A percentile compares a stretch with the other conserved stretches of the same genome.
Evolutionary conservation across 108 stramenopile species (phyloP).

Genomic region (Pseudonitzschia delicatissima): DNA sequence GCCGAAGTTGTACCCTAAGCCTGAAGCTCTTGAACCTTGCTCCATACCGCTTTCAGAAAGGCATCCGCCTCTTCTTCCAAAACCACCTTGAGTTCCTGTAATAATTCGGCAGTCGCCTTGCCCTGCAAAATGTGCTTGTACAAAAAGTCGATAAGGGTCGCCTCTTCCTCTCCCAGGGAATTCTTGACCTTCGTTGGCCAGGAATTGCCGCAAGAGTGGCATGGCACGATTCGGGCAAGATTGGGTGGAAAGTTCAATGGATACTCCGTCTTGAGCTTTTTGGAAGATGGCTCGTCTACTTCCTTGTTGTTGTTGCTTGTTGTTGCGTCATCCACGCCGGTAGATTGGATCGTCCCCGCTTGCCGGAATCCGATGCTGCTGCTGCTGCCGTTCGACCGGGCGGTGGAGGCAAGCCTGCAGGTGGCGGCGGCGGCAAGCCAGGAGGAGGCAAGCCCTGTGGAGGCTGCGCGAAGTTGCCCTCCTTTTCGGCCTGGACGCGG

Average conservation of each 20-base stretch:
- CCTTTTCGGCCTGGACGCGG: constrained; percentile 36
- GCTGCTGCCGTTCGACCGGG: constrained; percentile 18
- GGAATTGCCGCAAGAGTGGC: neutral
- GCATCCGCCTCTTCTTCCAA: constrained; percentile 78
- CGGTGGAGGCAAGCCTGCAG: constrained; percentile 11
- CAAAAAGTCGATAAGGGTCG: constrained; percentile 71
- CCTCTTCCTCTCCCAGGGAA: constrained; percentile 70
- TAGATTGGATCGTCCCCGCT: constrained; percentile 73
- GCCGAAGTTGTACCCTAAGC: neutral
- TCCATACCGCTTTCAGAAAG: constrained; percentile 62
- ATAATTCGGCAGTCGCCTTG: constrained; percentile 42
- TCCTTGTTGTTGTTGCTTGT: constrained; percentile 4
- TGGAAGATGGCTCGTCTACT: constrained; percentile 22
- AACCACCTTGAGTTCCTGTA: constrained; percentile 76
- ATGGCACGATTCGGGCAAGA: constrained; percentile 41
- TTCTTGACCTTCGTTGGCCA: constrained; percentile 58
- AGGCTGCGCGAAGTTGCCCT: constrained; percentile 15
- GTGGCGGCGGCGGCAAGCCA: constrained; percentile 26
- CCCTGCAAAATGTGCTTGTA: constrained; percentile 42
- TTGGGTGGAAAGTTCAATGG: constrained; percentile 17
- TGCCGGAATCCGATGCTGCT: constrained; percentile 36
- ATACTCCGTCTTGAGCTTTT: constrained; percentile 25
- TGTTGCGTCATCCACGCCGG: constrained; percentile 82
- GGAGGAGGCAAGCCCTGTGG: constrained; percentile 35
- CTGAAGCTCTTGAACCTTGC: constrained; percentile 42